Evolutionary conservation across 2,329 filamentous ascomycete species (phyloP).

Genomic region (Microdochium nivale): DNA sequence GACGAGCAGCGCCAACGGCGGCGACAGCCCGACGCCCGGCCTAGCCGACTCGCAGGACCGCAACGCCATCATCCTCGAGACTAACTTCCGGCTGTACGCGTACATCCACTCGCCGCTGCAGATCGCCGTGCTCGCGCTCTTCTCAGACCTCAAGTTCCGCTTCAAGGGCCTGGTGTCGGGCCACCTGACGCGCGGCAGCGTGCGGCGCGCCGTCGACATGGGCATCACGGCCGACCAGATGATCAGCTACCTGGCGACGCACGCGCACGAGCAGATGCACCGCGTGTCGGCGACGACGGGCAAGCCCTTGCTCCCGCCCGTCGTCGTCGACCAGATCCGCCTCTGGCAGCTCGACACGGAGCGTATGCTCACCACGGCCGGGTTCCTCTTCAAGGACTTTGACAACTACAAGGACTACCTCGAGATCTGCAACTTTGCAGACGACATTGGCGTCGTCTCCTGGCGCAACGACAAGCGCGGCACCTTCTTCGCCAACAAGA

Average conservation of each 20-base stretch:
- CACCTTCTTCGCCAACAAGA: conserved; percentile 85
- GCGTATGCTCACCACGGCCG: conserved; percentile 74
- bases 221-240: conserved; percentile 96
- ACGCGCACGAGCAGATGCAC: conserved; percentile 92
- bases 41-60: conserved; percentile 37
- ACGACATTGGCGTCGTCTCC: conserved; percentile 80
- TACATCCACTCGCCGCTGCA: conserved; percentile 92
- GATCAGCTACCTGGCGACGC: conserved; percentile 81
- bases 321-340: conserved; percentile 93
- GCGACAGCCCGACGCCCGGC: conserved; percentile 22
- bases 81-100: conserved; percentile 94
- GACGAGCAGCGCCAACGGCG: conserved; percentile 21
- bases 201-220: conserved; percentile 76
- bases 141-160: conserved; percentile 78
- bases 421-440: conserved; percentile 67
- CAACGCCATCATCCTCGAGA: conserved; percentile 93
- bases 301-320: conserved; percentile 76
- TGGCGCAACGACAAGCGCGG: conserved; percentile 76
- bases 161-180: conserved; percentile 93
- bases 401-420: conserved; percentile 61
- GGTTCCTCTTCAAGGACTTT: conserved; percentile 89
- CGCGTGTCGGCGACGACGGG: conserved; percentile 49
- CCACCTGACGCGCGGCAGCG: conserved; percentile 79
- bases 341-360: conserved; percentile 98
- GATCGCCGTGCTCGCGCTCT: conserved; percentile 87